Evolutionary conservation across 176 grass and related monocot genomes (phyloP).

Genomic region (Calamus simplicifolius): DNA sequence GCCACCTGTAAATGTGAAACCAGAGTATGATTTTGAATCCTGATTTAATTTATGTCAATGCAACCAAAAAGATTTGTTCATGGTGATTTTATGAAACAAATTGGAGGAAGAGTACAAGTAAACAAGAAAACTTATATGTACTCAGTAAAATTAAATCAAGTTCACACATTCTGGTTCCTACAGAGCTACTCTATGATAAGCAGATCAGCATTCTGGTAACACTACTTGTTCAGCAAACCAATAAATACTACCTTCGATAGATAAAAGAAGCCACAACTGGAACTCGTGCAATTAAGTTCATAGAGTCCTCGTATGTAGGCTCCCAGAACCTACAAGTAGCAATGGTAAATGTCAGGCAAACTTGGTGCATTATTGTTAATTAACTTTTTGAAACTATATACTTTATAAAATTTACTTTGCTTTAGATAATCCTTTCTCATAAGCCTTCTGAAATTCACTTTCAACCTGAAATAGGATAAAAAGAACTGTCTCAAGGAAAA

Average conservation of each 20-base stretch:
- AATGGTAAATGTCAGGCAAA: conserved; percentile 14
- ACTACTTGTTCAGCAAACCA: no score
- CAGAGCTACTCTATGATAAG: no score
- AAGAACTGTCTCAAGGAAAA: conserved; percentile 4
- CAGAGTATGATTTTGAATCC: no score
- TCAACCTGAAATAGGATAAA: conserved; percentile 62
- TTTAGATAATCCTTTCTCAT: conserved; percentile 88
- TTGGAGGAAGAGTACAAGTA: no score
- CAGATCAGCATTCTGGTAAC: no score
- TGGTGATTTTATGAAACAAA: no score
- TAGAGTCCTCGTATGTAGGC: conserved; percentile 92
- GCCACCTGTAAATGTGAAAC: no score
- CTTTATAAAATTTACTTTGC: conserved; percentile 41
- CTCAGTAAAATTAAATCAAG: no score
- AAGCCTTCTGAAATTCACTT: conserved; percentile 98
- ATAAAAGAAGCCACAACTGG: conserved; percentile 83
- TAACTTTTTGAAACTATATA: neutral
- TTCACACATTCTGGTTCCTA: no score
- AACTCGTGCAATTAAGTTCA: conserved; percentile 91
- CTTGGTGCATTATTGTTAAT: conserved; percentile 2
- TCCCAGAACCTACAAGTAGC: conserved; percentile 78
- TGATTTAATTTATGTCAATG: no score
- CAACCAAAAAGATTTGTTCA: no score
- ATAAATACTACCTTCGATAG: conserved; percentile 59
- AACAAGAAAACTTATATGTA: no score